These are phyloP conservation scores for Verbascum thapsus DNA, from an alignment of 257 asterid genomes.

Conservation along the genomic window DNA sequence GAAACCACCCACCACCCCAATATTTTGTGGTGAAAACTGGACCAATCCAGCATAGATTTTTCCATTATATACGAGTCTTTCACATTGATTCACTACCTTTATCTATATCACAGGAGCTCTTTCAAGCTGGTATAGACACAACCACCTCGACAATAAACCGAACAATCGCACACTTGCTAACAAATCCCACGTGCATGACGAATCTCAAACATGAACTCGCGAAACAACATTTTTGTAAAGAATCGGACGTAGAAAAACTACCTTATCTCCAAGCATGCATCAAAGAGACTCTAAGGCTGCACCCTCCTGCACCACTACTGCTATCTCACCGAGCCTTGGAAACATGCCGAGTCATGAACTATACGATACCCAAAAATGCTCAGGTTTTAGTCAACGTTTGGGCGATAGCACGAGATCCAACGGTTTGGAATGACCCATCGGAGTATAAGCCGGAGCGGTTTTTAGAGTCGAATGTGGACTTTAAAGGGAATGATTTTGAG, in stretches of 20 bases:
- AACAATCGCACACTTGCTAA: slow-evolving; percentile 42
- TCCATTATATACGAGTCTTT: no score
- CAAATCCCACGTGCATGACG: slow-evolving; percentile 23
- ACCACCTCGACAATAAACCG: slow-evolving; percentile 41
- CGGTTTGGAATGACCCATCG: slow-evolving; percentile 43
- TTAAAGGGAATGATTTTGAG: slow-evolving; percentile 49
- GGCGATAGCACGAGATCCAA: slow-evolving; percentile 47
- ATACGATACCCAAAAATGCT: slow-evolving; percentile 40
- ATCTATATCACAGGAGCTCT: slow-evolving; percentile 36
- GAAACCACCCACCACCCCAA: no score
- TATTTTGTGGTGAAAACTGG: no score
- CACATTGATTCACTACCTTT: no score
- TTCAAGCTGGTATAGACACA: slow-evolving; percentile 50
- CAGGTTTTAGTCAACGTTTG: slow-evolving; percentile 38
- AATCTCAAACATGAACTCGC: slow-evolving; percentile 29
- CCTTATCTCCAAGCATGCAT: slow-evolving; percentile 45
- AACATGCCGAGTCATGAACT: slow-evolving; percentile 39
- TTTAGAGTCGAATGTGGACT: slow-evolving; percentile 35
- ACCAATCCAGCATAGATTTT: no score
- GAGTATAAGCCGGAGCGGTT: slow-evolving; percentile 44
- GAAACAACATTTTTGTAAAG: slow-evolving; percentile 12
- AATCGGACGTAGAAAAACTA: slow-evolving; percentile 23
- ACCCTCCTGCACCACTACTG: slow-evolving; percentile 50
- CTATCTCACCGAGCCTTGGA: slow-evolving; percentile 39
- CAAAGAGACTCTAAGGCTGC: slow-evolving; percentile 54